A percentile compares a stretch with the other conserved stretches of the same genome.
phyloP scores from a whole-genome alignment of 2,329 filamentous ascomycete genomes.

The Trichoderma asperellum region DNA sequence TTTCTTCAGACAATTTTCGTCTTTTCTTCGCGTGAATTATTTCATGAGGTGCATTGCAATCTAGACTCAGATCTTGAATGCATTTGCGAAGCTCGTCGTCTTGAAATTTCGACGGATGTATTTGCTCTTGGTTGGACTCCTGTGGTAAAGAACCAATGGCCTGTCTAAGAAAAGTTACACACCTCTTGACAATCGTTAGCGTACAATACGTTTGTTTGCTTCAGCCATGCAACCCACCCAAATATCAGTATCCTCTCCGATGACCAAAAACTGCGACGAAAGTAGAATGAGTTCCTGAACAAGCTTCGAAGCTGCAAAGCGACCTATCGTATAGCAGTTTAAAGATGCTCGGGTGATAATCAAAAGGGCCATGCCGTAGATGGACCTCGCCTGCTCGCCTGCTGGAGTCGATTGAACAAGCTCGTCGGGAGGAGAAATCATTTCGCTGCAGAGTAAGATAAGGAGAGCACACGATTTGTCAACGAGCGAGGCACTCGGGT shows the following conservation, averaged over 20 bases:
- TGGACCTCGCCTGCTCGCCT: conserved; percentile 39
- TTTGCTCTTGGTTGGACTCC: conserved; percentile 34
- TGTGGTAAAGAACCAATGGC: conserved; percentile 32
- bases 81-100: conserved; percentile 37
- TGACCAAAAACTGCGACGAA: conserved; percentile 38
- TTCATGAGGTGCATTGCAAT: conserved; percentile 32
- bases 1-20: conserved; percentile 36
- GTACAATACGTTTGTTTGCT: not conserved
- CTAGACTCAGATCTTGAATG: conserved; percentile 39
- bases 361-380: conserved; percentile 46
- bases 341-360: conserved; percentile 45
- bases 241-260: conserved; percentile 46
- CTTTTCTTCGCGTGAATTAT: conserved; percentile 36
- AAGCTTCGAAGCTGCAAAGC: conserved; percentile 49
- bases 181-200: conserved; percentile 39
- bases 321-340: conserved; percentile 41
- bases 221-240: conserved; percentile 42
- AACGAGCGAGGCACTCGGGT: conserved; percentile 33
- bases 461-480: conserved; percentile 47
- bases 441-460: conserved; percentile 49
- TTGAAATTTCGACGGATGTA: conserved; percentile 39
- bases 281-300: conserved; percentile 48
- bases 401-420: conserved; percentile 38
- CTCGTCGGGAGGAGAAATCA: conserved; percentile 41
- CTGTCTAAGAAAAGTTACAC: conserved; percentile 38